phyloP scores from a whole-genome alignment of 2,329 filamentous ascomycete species.

The Biscogniauxia mediterranea region DNA sequence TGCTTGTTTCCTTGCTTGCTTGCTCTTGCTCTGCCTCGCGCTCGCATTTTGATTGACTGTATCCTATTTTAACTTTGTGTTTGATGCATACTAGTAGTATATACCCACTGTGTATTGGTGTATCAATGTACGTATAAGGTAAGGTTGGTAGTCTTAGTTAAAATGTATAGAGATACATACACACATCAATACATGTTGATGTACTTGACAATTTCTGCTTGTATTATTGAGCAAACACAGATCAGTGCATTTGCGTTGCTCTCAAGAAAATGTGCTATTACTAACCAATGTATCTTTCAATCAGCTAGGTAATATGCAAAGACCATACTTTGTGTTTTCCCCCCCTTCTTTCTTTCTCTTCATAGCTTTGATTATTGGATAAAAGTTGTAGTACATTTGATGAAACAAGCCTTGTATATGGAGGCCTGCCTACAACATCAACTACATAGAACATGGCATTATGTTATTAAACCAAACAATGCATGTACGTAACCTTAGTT shows the following conservation, averaged over 20 bases:
- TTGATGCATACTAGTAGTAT: too few species aligned
- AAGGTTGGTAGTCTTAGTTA: too few species aligned
- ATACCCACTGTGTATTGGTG: too few species aligned
- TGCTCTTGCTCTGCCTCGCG: background rate
- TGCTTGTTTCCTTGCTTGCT: background rate
- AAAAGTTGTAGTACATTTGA: too few species aligned
- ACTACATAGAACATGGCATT: too few species aligned
- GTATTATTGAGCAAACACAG: background rate
- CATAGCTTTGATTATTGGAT: too few species aligned
- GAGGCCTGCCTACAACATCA: too few species aligned
- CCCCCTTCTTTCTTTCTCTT: background rate
- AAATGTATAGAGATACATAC: background rate
- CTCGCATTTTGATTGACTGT: background rate
- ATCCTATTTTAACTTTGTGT: background rate
- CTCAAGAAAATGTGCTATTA: background rate
- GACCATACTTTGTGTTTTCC: background rate
- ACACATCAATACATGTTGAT: background rate
- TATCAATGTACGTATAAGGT: too few species aligned
- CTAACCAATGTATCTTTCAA: background rate
- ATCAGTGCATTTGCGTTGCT: background rate
- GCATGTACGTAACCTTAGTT: too few species aligned
- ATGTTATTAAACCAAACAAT: too few species aligned
- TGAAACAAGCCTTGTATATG: too few species aligned
- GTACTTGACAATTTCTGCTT: background rate
- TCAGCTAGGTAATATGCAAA: background rate